Percentiles rank a stretch among this genome's conserved stretches.
These are phyloP conservation scores for Thalassiosira ordinaria DNA, from an alignment of 352 stramenopile species.

Conservation along the genomic window DNA sequence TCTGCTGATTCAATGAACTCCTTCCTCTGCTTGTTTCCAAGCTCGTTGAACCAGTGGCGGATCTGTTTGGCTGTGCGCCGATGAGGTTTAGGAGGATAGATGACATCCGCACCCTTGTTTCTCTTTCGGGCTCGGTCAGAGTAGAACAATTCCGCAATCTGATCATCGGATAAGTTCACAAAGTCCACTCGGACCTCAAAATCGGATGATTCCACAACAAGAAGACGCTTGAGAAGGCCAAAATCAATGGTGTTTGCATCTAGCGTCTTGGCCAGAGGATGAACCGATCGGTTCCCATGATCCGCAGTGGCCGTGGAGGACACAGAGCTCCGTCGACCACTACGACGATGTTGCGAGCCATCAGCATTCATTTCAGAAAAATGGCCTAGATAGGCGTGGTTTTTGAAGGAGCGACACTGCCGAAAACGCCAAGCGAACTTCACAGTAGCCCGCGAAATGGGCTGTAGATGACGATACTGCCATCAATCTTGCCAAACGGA, in stretches of 20 bases:
- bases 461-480: too few species aligned
- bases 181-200: conserved; percentile 12
- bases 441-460: too few species aligned
- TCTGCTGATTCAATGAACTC: not conserved
- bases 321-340: too few species aligned
- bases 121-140: not conserved
- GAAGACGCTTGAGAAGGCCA: not conserved
- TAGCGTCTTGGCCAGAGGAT: not conserved
- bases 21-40: not conserved
- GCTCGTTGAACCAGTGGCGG: not conserved
- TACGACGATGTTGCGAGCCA: too few species aligned
- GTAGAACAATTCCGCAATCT: conserved; percentile 9
- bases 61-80: conserved; percentile 19
- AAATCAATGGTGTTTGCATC: not conserved
- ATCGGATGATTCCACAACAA: not conserved
- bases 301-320: too few species aligned
- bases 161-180: not conserved
- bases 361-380: too few species aligned
- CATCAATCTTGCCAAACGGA: too few species aligned
- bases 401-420: too few species aligned
- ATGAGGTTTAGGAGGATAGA: conserved; percentile 10
- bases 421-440: too few species aligned
- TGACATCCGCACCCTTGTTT: not conserved
- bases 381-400: too few species aligned
- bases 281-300: too few species aligned